Conservation (phyloP, 2,329 filamentous ascomycete species). For the Beauveria scarabaeidicola region DNA sequence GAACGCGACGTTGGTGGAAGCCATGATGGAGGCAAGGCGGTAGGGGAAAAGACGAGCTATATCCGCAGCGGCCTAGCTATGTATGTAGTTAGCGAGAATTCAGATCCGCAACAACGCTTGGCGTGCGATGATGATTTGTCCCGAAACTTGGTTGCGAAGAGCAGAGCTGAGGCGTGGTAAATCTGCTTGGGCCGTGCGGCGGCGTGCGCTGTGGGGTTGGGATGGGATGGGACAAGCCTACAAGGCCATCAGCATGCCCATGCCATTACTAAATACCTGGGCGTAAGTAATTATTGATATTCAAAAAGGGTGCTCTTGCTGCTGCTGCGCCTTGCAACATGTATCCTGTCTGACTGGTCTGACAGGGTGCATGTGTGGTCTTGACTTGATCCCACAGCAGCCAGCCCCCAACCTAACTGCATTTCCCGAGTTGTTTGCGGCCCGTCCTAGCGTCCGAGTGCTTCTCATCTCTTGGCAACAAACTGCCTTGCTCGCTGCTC, state of each 20-base stretch:
- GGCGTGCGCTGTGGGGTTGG: neutral
- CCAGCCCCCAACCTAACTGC: neutral
- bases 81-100: neutral
- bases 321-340: slow-evolving; percentile 5
- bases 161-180: neutral
- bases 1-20: neutral
- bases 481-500: neutral
- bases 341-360: neutral
- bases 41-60: neutral
- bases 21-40: neutral
- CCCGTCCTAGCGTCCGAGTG: neutral
- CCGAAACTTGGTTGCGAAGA: neutral
- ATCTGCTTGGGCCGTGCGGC: neutral
- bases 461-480: neutral
- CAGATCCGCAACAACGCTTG: neutral
- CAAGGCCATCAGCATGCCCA: neutral
- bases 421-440: neutral
- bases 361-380: neutral
- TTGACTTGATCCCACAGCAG: neutral
- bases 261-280: no score
- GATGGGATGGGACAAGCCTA: neutral
- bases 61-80: neutral
- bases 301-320: neutral
- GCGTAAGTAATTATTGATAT: neutral
- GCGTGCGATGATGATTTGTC: neutral